Base-by-base conservation (phyloP, 2,329 filamentous ascomycete genomes). In the Alternaria sp. region DNA sequence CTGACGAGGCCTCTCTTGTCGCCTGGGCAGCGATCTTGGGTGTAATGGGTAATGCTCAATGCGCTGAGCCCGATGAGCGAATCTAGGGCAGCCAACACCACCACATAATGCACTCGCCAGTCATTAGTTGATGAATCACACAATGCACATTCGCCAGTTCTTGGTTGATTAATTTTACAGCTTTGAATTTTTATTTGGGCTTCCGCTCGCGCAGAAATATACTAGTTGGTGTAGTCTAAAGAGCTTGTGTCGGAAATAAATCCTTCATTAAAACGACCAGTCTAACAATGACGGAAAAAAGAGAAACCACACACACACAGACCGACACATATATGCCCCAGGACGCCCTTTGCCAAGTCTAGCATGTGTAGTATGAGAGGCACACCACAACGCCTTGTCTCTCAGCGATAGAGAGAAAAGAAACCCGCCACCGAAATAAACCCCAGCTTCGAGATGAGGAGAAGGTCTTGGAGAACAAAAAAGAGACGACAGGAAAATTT, bases 221-320 rank as follows among this genome's bases (percentile, higher is more conserved):
- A 41, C 12, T 55, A 61, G 39, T 66, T 30, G 28, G 65, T 72
- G 63, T 73, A 77, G 69, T 78, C 75, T 78, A 78, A 64, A 54
- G 57, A 30, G 28, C 28, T 30, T 30, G 28, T 36, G 38, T 41
- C 69, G 75, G 75, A 78, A 75, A 57, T 69, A 68, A 60, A 74
- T 76, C 75, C 75, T 76, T 77, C 74, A 78, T 78, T 78, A 78
- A 77, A 78, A 67, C 77, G 14, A 73, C 75, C 76, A 74, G 75
- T 78, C 75, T 78, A 78, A 62, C 61, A 61, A 58, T 6, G 61
- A 64, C 65, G 55, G 65, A 64, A 62, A 41, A 20, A 9, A 14
- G n/a, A 6, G 28, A 30, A 30, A 30, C 28, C 28, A 30, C 28
- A 30, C 8, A 30, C 28, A 39, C 38, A 18, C 22, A 22, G n/a